Evolutionary conservation across 345 rosid genomes (phyloP), one percentile per base, ranked within the genome.

Genomic region (Heritiera fomes): DNA sequence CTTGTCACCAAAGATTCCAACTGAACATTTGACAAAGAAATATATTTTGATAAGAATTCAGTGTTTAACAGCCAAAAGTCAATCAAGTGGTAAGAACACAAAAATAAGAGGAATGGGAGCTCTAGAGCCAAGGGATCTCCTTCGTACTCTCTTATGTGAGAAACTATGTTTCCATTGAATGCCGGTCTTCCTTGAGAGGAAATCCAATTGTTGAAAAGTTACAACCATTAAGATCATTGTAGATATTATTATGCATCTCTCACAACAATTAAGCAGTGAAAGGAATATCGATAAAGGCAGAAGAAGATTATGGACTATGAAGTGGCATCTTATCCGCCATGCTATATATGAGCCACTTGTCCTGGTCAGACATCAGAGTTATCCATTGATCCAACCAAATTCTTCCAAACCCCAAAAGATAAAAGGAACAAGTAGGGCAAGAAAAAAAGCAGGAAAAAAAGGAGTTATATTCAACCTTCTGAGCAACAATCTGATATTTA

Each of bases 401-500:
- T 6, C 62, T 43, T 32, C n/a, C 67, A 28, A 1, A 0, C 67
- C 65, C 28, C 10, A 75, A 30, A 71, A 18, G 30, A 49, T 34
- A 9, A 38, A 8, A 41, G 8, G 34, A 40, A 56, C 20, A 56
- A 72, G 43, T 40, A 73, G 46, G 7, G n/a, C 46, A 58, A 40
- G 6, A 71, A 47, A 64, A 5, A 41, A 81, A 23, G 69, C 59
- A 81, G 15, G 40, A 40, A 13, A n/a, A 23, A 14, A 10, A 52
- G 18, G 59, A 23, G 63, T 13, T 62, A 53, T 47, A 55, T 38
- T 55, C 65, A 79, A 94, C 99, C 98, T 94, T 92, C 85, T 89
- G 97, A 7, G 97, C 87, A 82, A 91, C 86, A 80, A 92, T 85
- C 83, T 92, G 92, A 78, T 87, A 96, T 80, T 92, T 92, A 80